phyloP scores from a whole-genome alignment of 768 basidiomycete species.

The Tulasnella sp. region DNA sequence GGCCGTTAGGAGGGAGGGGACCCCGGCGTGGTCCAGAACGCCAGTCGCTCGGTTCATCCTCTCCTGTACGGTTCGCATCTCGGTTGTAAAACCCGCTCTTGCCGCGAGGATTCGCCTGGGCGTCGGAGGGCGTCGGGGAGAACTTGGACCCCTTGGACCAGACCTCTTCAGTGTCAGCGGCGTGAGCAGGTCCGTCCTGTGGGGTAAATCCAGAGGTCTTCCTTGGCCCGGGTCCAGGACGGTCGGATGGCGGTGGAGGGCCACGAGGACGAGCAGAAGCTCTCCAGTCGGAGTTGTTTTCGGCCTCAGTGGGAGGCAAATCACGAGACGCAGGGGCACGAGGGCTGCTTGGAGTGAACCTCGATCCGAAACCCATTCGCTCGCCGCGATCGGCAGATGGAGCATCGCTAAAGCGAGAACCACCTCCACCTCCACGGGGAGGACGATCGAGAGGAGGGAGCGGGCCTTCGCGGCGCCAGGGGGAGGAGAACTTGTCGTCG shows the following conservation, averaged over 20 bases:
- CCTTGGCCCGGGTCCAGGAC: constrained; percentile 31
- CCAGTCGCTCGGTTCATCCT: constrained; percentile 42
- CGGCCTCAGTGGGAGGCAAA: constrained; percentile 6
- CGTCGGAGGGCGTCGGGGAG: constrained; percentile 38
- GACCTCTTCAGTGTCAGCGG: constrained; percentile 67
- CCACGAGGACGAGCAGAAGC: constrained; percentile 9
- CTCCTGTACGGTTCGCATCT: constrained; percentile 21
- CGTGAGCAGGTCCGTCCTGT: constrained; percentile 28
- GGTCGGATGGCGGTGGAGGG: constrained; percentile 20
- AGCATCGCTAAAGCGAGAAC: constrained; percentile 7
- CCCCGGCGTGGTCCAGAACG: constrained; percentile 33
- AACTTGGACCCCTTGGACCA: constrained; percentile 72
- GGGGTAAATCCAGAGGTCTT: constrained; percentile 43
- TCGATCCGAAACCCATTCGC: constrained; percentile 17
- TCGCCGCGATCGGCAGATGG: constrained; percentile 18
- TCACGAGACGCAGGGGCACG: not conserved
- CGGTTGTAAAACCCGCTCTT: constrained; percentile 12
- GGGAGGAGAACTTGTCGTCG: constrained; percentile 58
- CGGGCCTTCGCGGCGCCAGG: constrained; percentile 81
- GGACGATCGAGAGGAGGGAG: constrained; percentile 37
- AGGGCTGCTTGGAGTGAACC: constrained; percentile 18
- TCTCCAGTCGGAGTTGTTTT: constrained; percentile 15
- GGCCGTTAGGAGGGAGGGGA: not conserved
- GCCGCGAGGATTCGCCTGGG: constrained; percentile 12
- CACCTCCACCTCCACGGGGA: not conserved